Evolutionary conservation across 306 rosid species (phyloP).

Genomic region (Rosa persica): DNA sequence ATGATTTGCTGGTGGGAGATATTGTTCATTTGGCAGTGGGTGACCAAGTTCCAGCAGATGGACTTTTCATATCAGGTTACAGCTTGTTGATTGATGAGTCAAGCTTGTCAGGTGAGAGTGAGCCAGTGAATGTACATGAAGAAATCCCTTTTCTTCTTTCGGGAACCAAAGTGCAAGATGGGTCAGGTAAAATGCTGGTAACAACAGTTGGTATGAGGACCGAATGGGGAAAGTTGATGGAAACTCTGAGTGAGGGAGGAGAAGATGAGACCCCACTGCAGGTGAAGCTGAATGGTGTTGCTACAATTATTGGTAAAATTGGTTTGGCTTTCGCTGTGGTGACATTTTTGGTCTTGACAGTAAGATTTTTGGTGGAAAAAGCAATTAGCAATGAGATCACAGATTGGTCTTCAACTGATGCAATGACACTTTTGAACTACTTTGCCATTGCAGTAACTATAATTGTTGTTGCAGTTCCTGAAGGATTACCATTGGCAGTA

Average conservation of each 20-base stretch:
- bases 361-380: slow-evolving; percentile 65
- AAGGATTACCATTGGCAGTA: slow-evolving; percentile 96
- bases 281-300: slow-evolving; percentile 95
- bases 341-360: slow-evolving; percentile 64
- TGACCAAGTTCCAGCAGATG: slow-evolving; percentile 96
- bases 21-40: slow-evolving; percentile 87
- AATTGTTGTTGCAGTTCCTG: slow-evolving; percentile 95
- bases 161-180: slow-evolving; percentile 97
- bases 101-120: slow-evolving; percentile 95
- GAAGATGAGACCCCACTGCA: slow-evolving; percentile 98
- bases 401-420: slow-evolving; percentile 79
- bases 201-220: slow-evolving; percentile 97
- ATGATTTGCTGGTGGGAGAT: slow-evolving; percentile 87
- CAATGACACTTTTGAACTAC: slow-evolving; percentile 60
- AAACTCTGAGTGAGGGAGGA: slow-evolving; percentile 85
- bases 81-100: slow-evolving; percentile 79
- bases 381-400: slow-evolving; percentile 44
- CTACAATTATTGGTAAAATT: slow-evolving; percentile 91
- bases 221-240: slow-evolving; percentile 99
- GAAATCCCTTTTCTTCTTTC: slow-evolving; percentile 87
- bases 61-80: slow-evolving; percentile 74
- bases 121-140: slow-evolving; percentile 54
- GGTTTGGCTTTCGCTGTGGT: slow-evolving; percentile 79
- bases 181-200: slow-evolving; percentile 85
- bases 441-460: slow-evolving; percentile 93